Evolutionary conservation across 2,329 filamentous ascomycete species (phyloP).

Genomic region (Alternaria gaisen): DNA sequence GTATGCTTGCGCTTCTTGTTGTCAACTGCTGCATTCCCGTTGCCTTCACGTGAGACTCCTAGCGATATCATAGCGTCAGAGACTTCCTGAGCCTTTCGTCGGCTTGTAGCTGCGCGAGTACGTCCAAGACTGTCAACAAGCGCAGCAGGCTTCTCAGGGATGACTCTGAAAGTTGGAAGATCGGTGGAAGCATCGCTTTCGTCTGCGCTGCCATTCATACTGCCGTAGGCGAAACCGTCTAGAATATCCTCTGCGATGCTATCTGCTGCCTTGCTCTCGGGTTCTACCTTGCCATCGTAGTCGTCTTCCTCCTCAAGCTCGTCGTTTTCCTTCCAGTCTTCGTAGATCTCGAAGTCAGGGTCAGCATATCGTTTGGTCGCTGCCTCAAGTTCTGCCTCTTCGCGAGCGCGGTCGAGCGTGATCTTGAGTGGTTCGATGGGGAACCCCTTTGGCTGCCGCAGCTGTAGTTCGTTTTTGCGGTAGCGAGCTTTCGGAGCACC

Average conservation of each 20-base stretch:
- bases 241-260: neutral
- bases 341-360: conserved; percentile 6
- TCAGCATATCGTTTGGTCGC: neutral
- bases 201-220: neutral
- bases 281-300: neutral
- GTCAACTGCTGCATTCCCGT: neutral
- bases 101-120: conserved; percentile 11
- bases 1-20: conserved; percentile 6
- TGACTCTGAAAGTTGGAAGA: neutral
- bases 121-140: conserved; percentile 12
- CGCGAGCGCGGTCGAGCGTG: conserved; percentile 8
- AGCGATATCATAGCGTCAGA: neutral
- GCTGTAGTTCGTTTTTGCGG: conserved; percentile 2
- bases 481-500: conserved; percentile 5
- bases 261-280: neutral
- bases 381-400: conserved; percentile 7
- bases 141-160: neutral
- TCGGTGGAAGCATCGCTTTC: neutral
- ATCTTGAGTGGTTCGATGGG: conserved; percentile 11
- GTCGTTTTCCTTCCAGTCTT: neutral
- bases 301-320: neutral
- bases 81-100: conserved; percentile 3
- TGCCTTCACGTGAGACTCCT: neutral
- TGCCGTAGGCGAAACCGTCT: neutral
- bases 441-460: conserved; percentile 15